These are phyloP conservation scores for Talaromyces sp. DNA, from an alignment of 2,329 filamentous ascomycete genomes.

Conservation along the genomic window DNA sequence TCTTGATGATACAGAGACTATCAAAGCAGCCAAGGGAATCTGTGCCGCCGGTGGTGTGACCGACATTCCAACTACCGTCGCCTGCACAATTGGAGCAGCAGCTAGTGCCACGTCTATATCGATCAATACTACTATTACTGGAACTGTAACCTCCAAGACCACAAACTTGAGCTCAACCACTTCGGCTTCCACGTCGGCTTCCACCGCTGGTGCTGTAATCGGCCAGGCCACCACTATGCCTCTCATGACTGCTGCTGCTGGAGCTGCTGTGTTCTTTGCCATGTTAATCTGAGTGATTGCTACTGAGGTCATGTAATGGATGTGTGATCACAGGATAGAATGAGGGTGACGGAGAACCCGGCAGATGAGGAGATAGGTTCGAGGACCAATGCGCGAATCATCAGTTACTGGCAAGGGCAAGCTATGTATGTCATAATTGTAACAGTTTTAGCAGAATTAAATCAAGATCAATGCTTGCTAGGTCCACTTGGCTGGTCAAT, in stretches of 20 bases:
- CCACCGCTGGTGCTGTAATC: constrained; percentile 25
- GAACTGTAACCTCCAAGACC: constrained; percentile 1
- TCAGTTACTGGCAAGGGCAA: neutral
- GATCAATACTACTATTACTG: constrained; percentile 11
- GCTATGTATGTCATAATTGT: neutral
- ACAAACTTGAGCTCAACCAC: neutral
- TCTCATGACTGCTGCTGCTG: constrained; percentile 34
- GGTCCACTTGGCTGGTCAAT: neutral
- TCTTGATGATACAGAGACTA: constrained; percentile 28
- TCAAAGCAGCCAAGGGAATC: constrained; percentile 41
- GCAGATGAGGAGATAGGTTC: too few species aligned
- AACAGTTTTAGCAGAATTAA: neutral
- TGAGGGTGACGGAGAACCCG: neutral
- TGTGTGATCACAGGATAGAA: neutral
- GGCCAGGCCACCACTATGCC: constrained; percentile 27
- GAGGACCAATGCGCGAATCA: neutral
- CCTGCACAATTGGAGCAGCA: constrained; percentile 29
- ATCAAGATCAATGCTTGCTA: neutral
- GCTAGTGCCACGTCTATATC: constrained; percentile 13
- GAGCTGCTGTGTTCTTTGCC: constrained; percentile 33
- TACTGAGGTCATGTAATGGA: too few species aligned
- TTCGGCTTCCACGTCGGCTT: constrained; percentile 4
- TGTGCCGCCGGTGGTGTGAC: constrained; percentile 43
- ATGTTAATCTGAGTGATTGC: constrained; percentile 30
- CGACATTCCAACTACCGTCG: constrained; percentile 36